A percentile compares a stretch with the other conserved stretches of the same genome.
phyloP scores from a whole-genome alignment of 805 yeast species.

The Phaffomyces opuntiae region DNA sequence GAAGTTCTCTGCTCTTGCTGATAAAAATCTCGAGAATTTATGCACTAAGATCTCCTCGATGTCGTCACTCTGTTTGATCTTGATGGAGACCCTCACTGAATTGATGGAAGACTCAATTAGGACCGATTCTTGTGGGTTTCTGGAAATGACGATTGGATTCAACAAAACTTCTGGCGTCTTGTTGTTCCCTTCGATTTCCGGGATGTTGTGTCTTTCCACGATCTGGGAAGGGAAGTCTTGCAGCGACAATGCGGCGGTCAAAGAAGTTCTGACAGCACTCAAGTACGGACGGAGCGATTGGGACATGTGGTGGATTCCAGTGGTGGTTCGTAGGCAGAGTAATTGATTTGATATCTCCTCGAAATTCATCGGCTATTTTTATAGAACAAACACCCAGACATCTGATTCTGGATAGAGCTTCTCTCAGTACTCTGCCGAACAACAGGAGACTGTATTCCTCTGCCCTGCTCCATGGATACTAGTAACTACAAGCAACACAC shows the following conservation, averaged over 20 bases:
- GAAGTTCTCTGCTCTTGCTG: slow-evolving; percentile 93
- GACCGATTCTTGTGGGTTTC: slow-evolving; percentile 91
- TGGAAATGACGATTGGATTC: slow-evolving; percentile 82
- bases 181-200: slow-evolving; percentile 78
- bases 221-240: slow-evolving; percentile 93
- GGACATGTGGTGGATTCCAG: slow-evolving; percentile 39
- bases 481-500: too few species aligned
- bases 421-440: too few species aligned
- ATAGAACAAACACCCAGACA: too few species aligned
- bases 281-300: slow-evolving; percentile 95
- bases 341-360: too few species aligned
- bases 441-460: too few species aligned
- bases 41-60: slow-evolving; percentile 92
- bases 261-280: slow-evolving; percentile 86
- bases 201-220: slow-evolving; percentile 95
- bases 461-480: too few species aligned
- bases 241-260: slow-evolving; percentile 88
- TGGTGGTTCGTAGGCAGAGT: background rate
- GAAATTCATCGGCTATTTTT: too few species aligned
- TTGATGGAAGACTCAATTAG: slow-evolving; percentile 91
- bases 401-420: too few species aligned
- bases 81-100: slow-evolving; percentile 83
- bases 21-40: slow-evolving; percentile 87
- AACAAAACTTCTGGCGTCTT: slow-evolving; percentile 79
- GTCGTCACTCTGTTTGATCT: slow-evolving; percentile 96